Percentiles rank a stretch among this genome's conserved stretches.
These are phyloP conservation scores for Phytophthora litchii DNA, from an alignment of 352 stramenopile genomes.

Conservation along the genomic window DNA sequence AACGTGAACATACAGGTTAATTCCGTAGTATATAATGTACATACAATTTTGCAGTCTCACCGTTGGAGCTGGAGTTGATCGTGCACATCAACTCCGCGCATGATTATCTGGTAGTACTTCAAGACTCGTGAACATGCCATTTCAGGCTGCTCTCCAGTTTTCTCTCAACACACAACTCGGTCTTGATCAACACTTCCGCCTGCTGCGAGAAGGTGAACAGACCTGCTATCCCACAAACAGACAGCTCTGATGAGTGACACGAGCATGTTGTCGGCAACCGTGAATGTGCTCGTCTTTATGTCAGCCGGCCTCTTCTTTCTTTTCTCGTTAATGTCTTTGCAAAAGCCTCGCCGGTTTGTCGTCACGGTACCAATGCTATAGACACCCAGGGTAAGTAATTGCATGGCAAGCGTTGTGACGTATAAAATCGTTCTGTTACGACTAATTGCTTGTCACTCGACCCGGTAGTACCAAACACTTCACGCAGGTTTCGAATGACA, in stretches of 20 bases:
- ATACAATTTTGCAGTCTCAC: not conserved
- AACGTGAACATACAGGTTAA: too few relatives aligned
- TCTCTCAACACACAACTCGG: not conserved
- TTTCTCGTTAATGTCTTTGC: not conserved
- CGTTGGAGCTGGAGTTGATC: constrained; percentile 1
- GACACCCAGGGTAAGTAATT: not conserved
- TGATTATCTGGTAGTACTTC: not conserved
- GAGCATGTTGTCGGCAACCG: not conserved
- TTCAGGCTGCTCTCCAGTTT: not conserved
- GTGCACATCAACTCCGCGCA: constrained; percentile 4
- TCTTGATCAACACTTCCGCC: not conserved
- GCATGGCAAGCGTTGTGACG: not conserved
- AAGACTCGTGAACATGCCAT: not conserved
- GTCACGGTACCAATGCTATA: not conserved
- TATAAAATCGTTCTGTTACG: constrained; percentile 1
- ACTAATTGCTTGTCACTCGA: not conserved
- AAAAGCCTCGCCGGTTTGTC: not conserved
- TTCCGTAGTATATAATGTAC: too few relatives aligned
- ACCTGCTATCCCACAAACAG: not conserved
- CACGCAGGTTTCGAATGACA: not conserved
- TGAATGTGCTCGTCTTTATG: not conserved
- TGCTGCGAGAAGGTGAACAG: not conserved
- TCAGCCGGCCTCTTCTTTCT: not conserved
- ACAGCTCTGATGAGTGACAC: not conserved
- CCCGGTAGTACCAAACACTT: not conserved